Evolutionary conservation across 208 protist genomes (phyloP).

Genomic region (Leishmania lainsoni): DNA sequence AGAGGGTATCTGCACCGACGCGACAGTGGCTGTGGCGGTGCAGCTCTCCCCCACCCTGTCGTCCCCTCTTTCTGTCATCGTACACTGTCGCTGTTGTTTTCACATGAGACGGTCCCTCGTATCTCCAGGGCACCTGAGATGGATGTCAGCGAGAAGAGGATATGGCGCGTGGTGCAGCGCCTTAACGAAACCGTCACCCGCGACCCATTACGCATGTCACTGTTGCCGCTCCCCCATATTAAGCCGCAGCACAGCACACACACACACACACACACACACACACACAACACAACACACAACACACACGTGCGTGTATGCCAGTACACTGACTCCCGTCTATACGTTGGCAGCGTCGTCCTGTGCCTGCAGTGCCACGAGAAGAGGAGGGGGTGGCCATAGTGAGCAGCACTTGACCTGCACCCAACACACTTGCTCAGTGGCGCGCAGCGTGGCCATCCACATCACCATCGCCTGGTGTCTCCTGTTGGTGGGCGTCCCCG

Average conservation of each 20-base stretch:
- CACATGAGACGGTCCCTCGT: neutral
- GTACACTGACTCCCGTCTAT: neutral
- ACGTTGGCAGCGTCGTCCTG: neutral
- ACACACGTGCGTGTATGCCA: neutral
- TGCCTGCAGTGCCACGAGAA: neutral
- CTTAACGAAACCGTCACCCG: neutral
- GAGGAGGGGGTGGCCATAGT: neutral
- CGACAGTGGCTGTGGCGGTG: neutral
- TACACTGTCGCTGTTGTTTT: neutral
- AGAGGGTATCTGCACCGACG: neutral
- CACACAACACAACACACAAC: neutral
- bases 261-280: neutral
- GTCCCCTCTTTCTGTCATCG: neutral
- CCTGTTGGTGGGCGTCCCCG: neutral
- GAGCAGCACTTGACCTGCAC: neutral
- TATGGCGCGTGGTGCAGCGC: neutral
- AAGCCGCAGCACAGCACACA: neutral
- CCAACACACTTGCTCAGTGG: neutral
- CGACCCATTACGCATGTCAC: neutral
- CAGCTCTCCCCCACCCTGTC: neutral
- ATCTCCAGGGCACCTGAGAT: neutral
- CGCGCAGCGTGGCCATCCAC: neutral
- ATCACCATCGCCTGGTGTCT: neutral
- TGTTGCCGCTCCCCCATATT: too few relatives aligned
- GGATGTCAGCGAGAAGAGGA: neutral